Conservation (phyloP, 305 asterid genomes). For the Solanum hybrid region DNA sequence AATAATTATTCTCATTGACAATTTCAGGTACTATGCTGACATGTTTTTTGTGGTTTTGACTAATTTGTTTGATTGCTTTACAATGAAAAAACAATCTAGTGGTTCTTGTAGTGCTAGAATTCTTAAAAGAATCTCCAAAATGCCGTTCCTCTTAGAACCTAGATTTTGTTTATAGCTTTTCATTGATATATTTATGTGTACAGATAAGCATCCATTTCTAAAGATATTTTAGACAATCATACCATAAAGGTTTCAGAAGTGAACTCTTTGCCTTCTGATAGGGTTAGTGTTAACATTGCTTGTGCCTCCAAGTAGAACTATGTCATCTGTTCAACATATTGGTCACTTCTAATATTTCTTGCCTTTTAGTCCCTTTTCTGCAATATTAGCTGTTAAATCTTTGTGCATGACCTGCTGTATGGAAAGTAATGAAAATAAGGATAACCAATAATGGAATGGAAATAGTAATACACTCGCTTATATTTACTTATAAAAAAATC, state of each 20-base stretch:
- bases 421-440: neutral
- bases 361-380: neutral
- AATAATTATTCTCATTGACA: slow-evolving; percentile 65
- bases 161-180: neutral
- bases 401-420: neutral
- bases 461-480: neutral
- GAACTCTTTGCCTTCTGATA: neutral
- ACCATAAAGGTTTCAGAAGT: neutral
- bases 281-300: neutral
- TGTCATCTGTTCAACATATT: neutral
- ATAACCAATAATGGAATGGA: neutral
- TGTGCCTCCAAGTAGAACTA: neutral
- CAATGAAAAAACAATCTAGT: neutral
- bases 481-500: neutral
- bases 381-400: neutral
- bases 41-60: neutral
- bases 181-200: neutral
- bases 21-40: slow-evolving; percentile 53
- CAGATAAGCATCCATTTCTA: neutral
- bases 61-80: neutral
- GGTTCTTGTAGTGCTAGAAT: neutral
- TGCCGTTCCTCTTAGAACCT: neutral
- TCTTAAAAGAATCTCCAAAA: neutral
- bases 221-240: neutral
- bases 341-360: neutral